These are phyloP conservation scores for Pseudopithomyces chartarum DNA, from an alignment of 2,329 filamentous ascomycete species.

Conservation along the genomic window DNA sequence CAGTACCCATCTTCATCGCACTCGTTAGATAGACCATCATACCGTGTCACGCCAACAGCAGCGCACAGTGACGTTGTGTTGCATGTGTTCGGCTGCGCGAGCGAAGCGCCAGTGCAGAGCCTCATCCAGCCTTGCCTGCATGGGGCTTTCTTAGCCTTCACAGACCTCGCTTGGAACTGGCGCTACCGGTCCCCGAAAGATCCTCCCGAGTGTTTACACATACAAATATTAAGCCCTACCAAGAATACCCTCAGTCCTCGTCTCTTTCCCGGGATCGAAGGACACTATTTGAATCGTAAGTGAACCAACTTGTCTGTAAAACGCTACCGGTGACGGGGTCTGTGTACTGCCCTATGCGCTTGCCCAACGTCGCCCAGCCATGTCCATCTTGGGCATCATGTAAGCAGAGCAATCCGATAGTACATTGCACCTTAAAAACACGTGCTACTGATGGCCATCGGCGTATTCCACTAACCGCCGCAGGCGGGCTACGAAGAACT, in stretches of 20 bases:
- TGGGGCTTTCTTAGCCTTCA: background rate
- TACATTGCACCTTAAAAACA: no score
- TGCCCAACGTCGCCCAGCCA: background rate
- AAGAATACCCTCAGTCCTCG: background rate
- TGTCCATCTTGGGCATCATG: no score
- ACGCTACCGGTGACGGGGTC: background rate
- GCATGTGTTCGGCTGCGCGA: no score
- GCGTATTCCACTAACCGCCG: background rate
- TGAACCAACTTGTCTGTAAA: background rate
- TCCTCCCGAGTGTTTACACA: slow-evolving; percentile 2
- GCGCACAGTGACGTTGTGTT: slow-evolving; percentile 5
- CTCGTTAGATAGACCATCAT: background rate
- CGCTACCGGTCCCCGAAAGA: slow-evolving; percentile 6
- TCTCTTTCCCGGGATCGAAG: background rate
- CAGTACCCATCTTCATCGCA: background rate
- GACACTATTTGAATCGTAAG: background rate
- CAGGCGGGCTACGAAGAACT: background rate
- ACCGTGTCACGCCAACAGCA: background rate
- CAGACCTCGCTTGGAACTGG: background rate
- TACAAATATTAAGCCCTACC: background rate
- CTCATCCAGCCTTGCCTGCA: background rate
- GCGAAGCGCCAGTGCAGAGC: slow-evolving; percentile 6
- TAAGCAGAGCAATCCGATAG: background rate
- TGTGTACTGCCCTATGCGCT: background rate
- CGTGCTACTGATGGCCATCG: no score